These are phyloP conservation scores for Oenanthe sinensis DNA, from an alignment of 129 eudicot genomes.

Conservation along the genomic window DNA sequence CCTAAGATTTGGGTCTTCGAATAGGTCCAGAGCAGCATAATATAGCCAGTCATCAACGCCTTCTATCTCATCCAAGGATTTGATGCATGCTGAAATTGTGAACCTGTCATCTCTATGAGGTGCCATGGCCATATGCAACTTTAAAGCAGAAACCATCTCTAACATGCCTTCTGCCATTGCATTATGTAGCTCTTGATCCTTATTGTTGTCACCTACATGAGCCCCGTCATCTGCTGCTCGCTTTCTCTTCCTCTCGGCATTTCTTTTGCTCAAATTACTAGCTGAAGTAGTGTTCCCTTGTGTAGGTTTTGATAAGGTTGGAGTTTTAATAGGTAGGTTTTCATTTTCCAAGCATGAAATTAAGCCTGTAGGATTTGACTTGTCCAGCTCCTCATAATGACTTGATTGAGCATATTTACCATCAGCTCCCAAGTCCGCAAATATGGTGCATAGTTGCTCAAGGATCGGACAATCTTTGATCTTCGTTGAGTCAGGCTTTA, in stretches of 20 bases:
- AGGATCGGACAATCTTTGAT: slow-evolving; percentile 62
- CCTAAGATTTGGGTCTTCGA: slow-evolving; percentile 43
- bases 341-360: slow-evolving; percentile 4
- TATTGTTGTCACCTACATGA: slow-evolving; percentile 9
- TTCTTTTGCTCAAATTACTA: slow-evolving; percentile 21
- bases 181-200: slow-evolving; percentile 13
- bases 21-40: slow-evolving; percentile 51
- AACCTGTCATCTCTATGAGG: slow-evolving; percentile 25
- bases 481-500: slow-evolving; percentile 41
- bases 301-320: slow-evolving; percentile 19
- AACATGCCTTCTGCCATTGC: slow-evolving; percentile 39
- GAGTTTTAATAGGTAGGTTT: slow-evolving; percentile 21
- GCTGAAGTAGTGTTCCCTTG: slow-evolving; percentile 22
- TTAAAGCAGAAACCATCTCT: slow-evolving; percentile 50
- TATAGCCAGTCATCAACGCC: slow-evolving; percentile 37
- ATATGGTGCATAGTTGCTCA: slow-evolving; percentile 51
- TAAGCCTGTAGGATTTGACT: slow-evolving; percentile 16
- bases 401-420: slow-evolving; percentile 71
- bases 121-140: slow-evolving; percentile 11
- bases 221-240: slow-evolving; percentile 22
- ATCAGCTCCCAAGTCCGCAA: slow-evolving; percentile 60
- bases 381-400: slow-evolving; percentile 48
- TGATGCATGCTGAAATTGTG: slow-evolving; percentile 39
- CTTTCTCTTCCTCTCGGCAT: slow-evolving; percentile 37
- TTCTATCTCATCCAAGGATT: slow-evolving; percentile 20